Evolutionary conservation across 805 yeast species (phyloP).

Genomic region (Wickerhamiella domercqiae): DNA sequence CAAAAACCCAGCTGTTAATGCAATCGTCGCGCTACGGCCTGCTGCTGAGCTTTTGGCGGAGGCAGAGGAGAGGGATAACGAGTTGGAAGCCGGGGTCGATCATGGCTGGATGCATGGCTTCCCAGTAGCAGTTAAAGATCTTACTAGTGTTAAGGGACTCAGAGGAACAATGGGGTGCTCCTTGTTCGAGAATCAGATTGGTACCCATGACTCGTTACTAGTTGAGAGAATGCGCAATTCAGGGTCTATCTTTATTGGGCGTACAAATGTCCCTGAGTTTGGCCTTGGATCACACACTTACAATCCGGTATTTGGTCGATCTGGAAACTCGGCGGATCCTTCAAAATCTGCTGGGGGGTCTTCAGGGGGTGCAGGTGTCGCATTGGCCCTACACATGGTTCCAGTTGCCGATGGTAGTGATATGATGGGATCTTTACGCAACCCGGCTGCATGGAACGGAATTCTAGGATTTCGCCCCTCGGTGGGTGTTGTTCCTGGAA

Average conservation of each 20-base stretch:
- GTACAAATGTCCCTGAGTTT: conserved; percentile 2
- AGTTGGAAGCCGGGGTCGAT: background rate
- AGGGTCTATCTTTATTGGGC: conserved; percentile 1
- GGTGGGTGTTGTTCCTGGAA: background rate
- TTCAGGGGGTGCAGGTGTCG: conserved; percentile 44
- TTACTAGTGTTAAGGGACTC: background rate
- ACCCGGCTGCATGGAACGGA: conserved; percentile 33
- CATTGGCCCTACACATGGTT: conserved; percentile 31
- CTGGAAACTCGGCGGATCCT: conserved; percentile 32
- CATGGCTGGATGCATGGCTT: conserved; percentile 2
- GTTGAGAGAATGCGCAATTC: background rate
- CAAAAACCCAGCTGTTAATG: background rate
- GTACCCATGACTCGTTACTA: background rate
- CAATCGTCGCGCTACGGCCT: background rate
- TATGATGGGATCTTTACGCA: conserved; percentile 39
- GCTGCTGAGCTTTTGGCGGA: background rate
- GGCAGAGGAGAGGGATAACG: background rate
- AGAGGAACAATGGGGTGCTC: background rate
- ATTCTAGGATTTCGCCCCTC: conserved; percentile 30
- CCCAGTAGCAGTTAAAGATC: conserved; percentile 1
- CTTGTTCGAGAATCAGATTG: background rate
- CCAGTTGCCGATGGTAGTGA: conserved; percentile 41
- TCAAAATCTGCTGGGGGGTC: conserved; percentile 37
- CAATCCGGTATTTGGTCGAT: conserved; percentile 32
- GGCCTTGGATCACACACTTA: conserved; percentile 2